Evolutionary conservation across 352 stramenopile genomes (phyloP).

Genomic region (Globisporangium radiosum): DNA sequence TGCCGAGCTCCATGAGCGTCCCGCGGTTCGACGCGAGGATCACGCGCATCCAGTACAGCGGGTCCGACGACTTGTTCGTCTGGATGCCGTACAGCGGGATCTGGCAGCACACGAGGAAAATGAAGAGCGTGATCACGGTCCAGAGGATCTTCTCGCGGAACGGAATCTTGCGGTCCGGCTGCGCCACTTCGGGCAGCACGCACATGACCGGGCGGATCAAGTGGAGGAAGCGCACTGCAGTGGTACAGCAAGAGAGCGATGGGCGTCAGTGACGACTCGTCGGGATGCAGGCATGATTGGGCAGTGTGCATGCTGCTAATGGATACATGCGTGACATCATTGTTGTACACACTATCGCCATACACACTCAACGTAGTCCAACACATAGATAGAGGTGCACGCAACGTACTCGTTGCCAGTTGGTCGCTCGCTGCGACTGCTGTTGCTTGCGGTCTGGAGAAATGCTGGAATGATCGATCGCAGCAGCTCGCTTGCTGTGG

Average conservation of each 20-base stretch:
- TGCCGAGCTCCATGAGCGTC: conserved; percentile 98
- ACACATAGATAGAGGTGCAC: not conserved
- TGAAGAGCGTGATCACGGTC: conserved; percentile 99
- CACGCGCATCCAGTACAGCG: conserved; percentile 99
- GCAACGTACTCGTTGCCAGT: conserved; percentile 20
- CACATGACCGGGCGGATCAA: conserved; percentile 98
- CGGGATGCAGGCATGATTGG: too few relatives aligned
- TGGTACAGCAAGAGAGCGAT: not conserved
- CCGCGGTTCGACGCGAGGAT: conserved; percentile 98
- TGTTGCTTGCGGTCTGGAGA: conserved; percentile 3
- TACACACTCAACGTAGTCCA: not conserved
- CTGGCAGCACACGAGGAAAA: conserved; percentile 99
- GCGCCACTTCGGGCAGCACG: conserved; percentile 96
- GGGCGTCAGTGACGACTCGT: too few relatives aligned
- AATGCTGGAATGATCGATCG: conserved; percentile 16
- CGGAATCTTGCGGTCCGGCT: conserved; percentile 96
- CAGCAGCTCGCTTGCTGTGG: not conserved
- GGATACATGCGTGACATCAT: too few relatives aligned
- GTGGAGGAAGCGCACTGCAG: conserved; percentile 94
- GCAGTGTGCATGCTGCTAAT: too few relatives aligned
- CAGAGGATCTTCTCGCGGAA: conserved; percentile 99
- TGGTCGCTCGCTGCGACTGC: conserved; percentile 1
- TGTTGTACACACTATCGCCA: not conserved
- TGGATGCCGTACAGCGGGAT: conserved; percentile 99
- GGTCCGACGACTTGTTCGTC: conserved; percentile 97